Percentiles rank a stretch among this genome's conserved stretches.
phyloP scores from a whole-genome alignment of 192 early-diverging fungal genomes.

The Pecoramyces ruminantium region DNA sequence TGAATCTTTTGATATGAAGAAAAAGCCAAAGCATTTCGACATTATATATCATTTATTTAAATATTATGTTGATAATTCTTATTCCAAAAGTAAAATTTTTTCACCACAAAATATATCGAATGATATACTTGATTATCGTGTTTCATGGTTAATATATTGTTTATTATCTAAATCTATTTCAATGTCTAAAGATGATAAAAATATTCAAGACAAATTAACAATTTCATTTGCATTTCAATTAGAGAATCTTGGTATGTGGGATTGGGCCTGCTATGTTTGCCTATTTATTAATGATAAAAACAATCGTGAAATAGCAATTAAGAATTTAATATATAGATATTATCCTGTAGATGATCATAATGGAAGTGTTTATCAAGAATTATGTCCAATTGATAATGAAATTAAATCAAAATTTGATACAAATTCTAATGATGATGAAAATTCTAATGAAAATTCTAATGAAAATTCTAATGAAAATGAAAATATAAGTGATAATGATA shows the following conservation, averaged over 20 bases:
- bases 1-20: neutral
- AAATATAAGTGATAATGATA: no score
- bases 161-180: slow-evolving; percentile 14
- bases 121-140: slow-evolving; percentile 42
- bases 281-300: slow-evolving; percentile 35
- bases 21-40: slow-evolving; percentile 14
- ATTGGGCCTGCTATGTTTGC: slow-evolving; percentile 67
- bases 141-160: slow-evolving; percentile 48
- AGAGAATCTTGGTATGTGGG: slow-evolving; percentile 57
- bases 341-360: slow-evolving; percentile 19
- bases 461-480: neutral
- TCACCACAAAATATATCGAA: slow-evolving; percentile 34
- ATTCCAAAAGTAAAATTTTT: slow-evolving; percentile 37
- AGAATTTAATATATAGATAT: slow-evolving; percentile 11
- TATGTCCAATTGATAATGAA: neutral
- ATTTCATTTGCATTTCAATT: slow-evolving; percentile 47
- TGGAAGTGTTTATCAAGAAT: slow-evolving; percentile 10
- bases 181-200: neutral
- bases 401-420: neutral
- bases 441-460: neutral
- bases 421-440: neutral
- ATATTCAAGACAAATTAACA: slow-evolving; percentile 28
- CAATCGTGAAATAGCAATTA: slow-evolving; percentile 25
- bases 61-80: slow-evolving; percentile 24
- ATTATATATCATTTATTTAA: slow-evolving; percentile 61